Base-by-base conservation (phyloP, 202 grass and related monocot species). In the Setaria viridis region DNA sequence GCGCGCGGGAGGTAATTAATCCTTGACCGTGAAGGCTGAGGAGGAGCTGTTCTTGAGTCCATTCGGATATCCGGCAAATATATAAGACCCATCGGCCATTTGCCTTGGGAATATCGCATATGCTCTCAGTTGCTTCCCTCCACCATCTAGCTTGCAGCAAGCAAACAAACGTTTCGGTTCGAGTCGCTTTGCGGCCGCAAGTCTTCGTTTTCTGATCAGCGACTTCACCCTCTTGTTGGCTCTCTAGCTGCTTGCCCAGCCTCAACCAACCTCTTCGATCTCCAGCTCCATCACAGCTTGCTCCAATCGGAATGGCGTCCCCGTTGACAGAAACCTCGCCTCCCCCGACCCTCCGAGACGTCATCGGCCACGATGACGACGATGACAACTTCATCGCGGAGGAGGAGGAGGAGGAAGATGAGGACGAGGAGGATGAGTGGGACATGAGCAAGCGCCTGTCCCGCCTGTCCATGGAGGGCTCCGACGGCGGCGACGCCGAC, bases 401-500 rank as follows among this genome's bases (percentile, higher is more conserved):
- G 11, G 79, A 80, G 2, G 73, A 72, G 0, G 78, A 62, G 1
- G 85, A 84, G 1, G 85, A 86, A 0, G 82, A 81, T 0, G 78
- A 60, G 0, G 77, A 59, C 1, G 84, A 76, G 0, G 83, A 59
- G 10, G 81, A 87, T 1, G 85, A 72, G 42, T 82, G 85, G 85
- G 68, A 78, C 32, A 56, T 85, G 73, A 79, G 80, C 51, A 89
- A 79, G 79, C 82, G 79, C 46, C 76, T 94, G 87, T 87, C 89
- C 3, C 87, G 67, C 21, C 71, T 94, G 21, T 82, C 92, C 51
- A 33, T 91, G 32, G 89, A 89, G 16, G 89, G 85, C 14, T 91
- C 92, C 20, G 89, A 94, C 19, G 92, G 72, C 45, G 87, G 85
- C 1, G 89, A 94, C 78, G 89, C 89, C 45, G 92, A 94, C 74